These are phyloP conservation scores for Dioszegia crocea DNA, from an alignment of 768 basidiomycete genomes.

Conservation along the genomic window DNA sequence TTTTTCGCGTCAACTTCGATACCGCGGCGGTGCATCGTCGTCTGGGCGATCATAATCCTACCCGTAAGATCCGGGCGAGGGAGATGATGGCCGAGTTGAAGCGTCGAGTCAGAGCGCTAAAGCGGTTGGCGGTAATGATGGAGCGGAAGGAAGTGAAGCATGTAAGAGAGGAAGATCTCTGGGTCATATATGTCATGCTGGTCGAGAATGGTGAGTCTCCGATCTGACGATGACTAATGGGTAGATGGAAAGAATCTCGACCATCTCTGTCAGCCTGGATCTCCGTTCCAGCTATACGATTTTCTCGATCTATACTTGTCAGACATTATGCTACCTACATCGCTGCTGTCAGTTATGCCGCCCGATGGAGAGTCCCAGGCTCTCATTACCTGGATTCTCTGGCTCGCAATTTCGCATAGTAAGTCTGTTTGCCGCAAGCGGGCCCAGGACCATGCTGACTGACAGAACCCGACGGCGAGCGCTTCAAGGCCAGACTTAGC, in stretches of 20 bases:
- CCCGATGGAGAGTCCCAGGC: slow-evolving; percentile 41
- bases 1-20: slow-evolving; percentile 41
- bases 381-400: slow-evolving; percentile 49
- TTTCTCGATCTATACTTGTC: slow-evolving; percentile 47
- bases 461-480: neutral
- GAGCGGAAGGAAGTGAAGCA: slow-evolving; percentile 14
- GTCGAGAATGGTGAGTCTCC: slow-evolving; percentile 47
- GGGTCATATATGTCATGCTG: slow-evolving; percentile 46
- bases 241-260: slow-evolving; percentile 45
- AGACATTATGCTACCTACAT: slow-evolving; percentile 44
- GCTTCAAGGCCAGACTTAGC: slow-evolving; percentile 36
- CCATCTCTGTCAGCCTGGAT: slow-evolving; percentile 31
- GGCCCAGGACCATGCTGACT: neutral
- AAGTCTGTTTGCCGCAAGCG: neutral
- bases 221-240: slow-evolving; percentile 7
- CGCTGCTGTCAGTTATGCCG: slow-evolving; percentile 49
- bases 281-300: slow-evolving; percentile 22
- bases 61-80: slow-evolving; percentile 9
- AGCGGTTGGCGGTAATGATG: slow-evolving; percentile 23
- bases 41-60: slow-evolving; percentile 26
- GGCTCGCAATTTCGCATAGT: slow-evolving; percentile 29
- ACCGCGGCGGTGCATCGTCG: slow-evolving; percentile 39
- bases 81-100: slow-evolving; percentile 35
- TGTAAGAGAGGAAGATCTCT: slow-evolving; percentile 37
- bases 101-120: slow-evolving; percentile 26